phyloP scores from a whole-genome alignment of 2,329 filamentous ascomycete species.

The Trichoderma sp. region DNA sequence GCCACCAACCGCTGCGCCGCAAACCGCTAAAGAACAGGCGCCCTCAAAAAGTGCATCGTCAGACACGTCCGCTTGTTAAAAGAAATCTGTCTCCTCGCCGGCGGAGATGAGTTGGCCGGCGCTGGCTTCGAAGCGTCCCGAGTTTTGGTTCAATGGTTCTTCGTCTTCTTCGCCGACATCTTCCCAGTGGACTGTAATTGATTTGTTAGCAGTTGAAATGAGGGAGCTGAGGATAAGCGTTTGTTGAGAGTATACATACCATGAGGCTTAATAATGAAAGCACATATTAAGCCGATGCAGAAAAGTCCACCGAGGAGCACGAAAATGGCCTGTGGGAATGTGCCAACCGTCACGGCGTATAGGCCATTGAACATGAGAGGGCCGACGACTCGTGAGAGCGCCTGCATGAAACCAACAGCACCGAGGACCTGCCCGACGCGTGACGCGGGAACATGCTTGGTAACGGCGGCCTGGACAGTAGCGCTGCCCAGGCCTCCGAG shows the following conservation, averaged over 20 bases:
- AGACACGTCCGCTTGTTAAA: slow-evolving; percentile 20
- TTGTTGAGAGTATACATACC: slow-evolving; percentile 45
- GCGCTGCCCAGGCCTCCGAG: slow-evolving; percentile 83
- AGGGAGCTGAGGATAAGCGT: too few relatives aligned
- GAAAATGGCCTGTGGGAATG: slow-evolving; percentile 79
- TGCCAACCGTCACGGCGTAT: slow-evolving; percentile 76
- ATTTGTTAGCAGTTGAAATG: not conserved
- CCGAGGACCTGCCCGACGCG: slow-evolving; percentile 84
- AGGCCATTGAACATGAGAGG: slow-evolving; percentile 83
- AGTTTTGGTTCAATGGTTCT: not conserved
- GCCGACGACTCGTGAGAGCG: slow-evolving; percentile 72
- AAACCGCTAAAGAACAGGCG: not conserved
- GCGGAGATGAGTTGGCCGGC: not conserved
- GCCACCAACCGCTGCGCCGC: not conserved
- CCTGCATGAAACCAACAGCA: slow-evolving; percentile 81
- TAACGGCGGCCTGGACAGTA: slow-evolving; percentile 78
- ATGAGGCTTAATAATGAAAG: slow-evolving; percentile 70
- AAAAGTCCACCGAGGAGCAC: slow-evolving; percentile 70
- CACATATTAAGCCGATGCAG: slow-evolving; percentile 60
- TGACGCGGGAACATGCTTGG: slow-evolving; percentile 85
- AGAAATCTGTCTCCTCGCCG: slow-evolving; percentile 32
- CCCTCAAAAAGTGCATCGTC: not conserved
- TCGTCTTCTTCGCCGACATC: slow-evolving; percentile 33
- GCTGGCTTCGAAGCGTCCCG: not conserved
- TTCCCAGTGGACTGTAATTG: slow-evolving; percentile 35